phyloP scores from a whole-genome alignment of 1,284 basidiomycete species.

The Limonomyces culmigenus region DNA sequence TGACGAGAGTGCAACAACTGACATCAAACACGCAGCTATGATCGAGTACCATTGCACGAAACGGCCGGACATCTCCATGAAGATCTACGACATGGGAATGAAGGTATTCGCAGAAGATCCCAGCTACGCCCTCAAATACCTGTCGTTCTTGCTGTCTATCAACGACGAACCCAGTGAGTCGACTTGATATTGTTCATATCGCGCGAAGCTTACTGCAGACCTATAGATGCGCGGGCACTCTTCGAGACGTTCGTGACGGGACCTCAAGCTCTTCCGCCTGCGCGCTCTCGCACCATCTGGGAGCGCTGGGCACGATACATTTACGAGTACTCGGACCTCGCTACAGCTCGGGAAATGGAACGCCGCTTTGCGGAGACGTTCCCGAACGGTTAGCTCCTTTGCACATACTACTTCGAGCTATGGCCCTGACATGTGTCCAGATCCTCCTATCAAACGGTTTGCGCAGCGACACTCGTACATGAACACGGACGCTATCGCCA shows the following conservation, averaged over 20 bases:
- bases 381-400: slow-evolving; percentile 43
- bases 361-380: slow-evolving; percentile 78
- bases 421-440: slow-evolving; percentile 19
- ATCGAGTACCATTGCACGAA: slow-evolving; percentile 95
- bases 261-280: no score
- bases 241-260: slow-evolving; percentile 93
- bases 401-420: slow-evolving; percentile 2
- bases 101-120: slow-evolving; percentile 74
- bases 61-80: slow-evolving; percentile 69
- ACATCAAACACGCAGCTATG: slow-evolving; percentile 43
- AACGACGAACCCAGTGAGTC: slow-evolving; percentile 88
- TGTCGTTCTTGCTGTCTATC: slow-evolving; percentile 85
- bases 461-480: slow-evolving; percentile 83
- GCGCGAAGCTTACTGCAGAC: slow-evolving; percentile 2
- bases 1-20: neutral
- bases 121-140: slow-evolving; percentile 77
- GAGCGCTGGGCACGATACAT: slow-evolving; percentile 93
- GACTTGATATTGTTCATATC: slow-evolving; percentile 2
- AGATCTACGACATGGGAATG: slow-evolving; percentile 92
- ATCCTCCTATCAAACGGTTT: slow-evolving; percentile 82
- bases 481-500: slow-evolving; percentile 78
- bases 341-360: slow-evolving; percentile 80
- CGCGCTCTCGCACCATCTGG: slow-evolving; percentile 79
- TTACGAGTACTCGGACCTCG: slow-evolving; percentile 89
- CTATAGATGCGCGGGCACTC: slow-evolving; percentile 79